Evolutionary conservation across 2,329 filamentous ascomycete species (phyloP).

Genomic region (Scedosporium dehoogii): DNA sequence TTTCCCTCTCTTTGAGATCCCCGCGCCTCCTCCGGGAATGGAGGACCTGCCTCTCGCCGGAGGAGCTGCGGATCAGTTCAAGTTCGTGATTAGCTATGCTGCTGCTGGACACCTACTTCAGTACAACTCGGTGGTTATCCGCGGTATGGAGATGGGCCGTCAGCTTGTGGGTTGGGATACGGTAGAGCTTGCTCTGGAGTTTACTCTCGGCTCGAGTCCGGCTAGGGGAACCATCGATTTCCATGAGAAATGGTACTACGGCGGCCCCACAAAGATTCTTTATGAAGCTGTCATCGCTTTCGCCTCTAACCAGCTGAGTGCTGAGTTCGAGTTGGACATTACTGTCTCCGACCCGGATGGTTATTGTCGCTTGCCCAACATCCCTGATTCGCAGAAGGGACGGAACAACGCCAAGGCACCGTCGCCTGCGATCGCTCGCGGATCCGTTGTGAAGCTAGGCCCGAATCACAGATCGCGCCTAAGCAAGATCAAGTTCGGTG

Average conservation of each 20-base stretch:
- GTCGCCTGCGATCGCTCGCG: constrained; percentile 10
- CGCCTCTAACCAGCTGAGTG: constrained; percentile 48
- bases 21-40: constrained; percentile 16
- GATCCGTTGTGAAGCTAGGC: constrained; percentile 4
- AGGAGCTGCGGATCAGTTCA: constrained; percentile 32
- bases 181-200: constrained; percentile 50
- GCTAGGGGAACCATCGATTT: constrained; percentile 29
- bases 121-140: constrained; percentile 42
- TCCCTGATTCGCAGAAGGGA: neutral
- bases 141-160: constrained; percentile 50
- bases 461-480: constrained; percentile 25
- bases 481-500: constrained; percentile 61
- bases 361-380: constrained; percentile 29
- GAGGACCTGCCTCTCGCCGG: constrained; percentile 27
- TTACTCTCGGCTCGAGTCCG: constrained; percentile 33
- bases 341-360: constrained; percentile 23
- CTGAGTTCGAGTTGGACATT: constrained; percentile 49
- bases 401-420: constrained; percentile 2
- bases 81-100: constrained; percentile 53
- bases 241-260: constrained; percentile 30
- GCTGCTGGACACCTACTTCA: constrained; percentile 50
- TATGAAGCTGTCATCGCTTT: constrained; percentile 48
- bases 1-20: constrained; percentile 33
- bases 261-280: constrained; percentile 42
- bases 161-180: constrained; percentile 53